Evolutionary conservation across 257 asterid genomes (phyloP).

Genomic region (Avicennia marina): DNA sequence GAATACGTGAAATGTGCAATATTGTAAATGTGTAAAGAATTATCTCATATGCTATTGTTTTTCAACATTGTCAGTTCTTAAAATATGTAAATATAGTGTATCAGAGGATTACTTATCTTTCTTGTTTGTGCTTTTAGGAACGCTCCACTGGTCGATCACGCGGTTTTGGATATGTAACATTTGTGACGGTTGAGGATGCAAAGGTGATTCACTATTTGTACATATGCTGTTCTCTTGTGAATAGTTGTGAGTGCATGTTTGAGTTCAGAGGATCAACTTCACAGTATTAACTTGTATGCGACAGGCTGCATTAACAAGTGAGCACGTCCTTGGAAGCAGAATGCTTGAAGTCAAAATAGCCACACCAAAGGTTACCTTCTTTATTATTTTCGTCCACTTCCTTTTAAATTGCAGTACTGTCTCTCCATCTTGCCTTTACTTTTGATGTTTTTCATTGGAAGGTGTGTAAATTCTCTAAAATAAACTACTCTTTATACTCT

Average conservation of each 20-base stretch:
- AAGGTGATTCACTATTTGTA: slow-evolving; percentile 45
- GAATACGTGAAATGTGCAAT: too few species aligned
- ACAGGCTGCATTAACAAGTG: slow-evolving; percentile 76
- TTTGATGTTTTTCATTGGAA: too few species aligned
- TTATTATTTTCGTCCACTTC: not conserved
- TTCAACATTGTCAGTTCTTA: too few species aligned
- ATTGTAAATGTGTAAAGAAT: too few species aligned
- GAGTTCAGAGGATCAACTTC: slow-evolving; percentile 7
- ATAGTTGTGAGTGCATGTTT: slow-evolving; percentile 10
- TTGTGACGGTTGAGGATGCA: slow-evolving; percentile 73
- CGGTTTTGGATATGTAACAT: slow-evolving; percentile 96
- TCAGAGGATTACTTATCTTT: slow-evolving; percentile 8
- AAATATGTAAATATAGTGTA: too few species aligned
- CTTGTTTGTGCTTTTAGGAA: slow-evolving; percentile 52
- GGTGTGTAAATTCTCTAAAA: too few species aligned
- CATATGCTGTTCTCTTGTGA: not conserved
- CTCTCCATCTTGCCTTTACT: too few species aligned
- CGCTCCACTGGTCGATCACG: slow-evolving; percentile 95
- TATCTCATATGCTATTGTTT: too few species aligned
- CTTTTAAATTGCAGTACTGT: too few species aligned
- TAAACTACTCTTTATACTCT: too few species aligned
- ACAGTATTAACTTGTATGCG: slow-evolving; percentile 9
- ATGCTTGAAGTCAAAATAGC: slow-evolving; percentile 96
- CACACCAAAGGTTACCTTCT: slow-evolving; percentile 76
- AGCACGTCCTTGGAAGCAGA: slow-evolving; percentile 83